Evolutionary conservation across 2,329 filamentous ascomycete species (phyloP).

Genomic region (Pseudogymnoascus sp.): DNA sequence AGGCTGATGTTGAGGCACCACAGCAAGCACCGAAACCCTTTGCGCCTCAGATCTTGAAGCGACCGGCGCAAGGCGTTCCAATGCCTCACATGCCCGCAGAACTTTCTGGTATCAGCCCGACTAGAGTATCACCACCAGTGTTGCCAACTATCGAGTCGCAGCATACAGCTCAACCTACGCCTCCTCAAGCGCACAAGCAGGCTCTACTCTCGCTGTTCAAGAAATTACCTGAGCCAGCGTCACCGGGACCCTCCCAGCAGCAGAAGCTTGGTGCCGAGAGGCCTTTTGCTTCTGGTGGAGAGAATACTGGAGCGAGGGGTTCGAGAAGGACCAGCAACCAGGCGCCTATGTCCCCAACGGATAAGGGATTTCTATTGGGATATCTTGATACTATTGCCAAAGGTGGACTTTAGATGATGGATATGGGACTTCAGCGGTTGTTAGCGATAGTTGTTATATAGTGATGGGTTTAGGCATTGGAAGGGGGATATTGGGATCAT

Average conservation of each 20-base stretch:
- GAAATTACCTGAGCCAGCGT: conserved; percentile 16
- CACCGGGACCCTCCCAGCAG: not conserved
- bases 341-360: conserved; percentile 57
- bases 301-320: not conserved
- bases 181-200: conserved; percentile 40
- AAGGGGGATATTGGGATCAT: not conserved
- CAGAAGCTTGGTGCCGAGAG: not conserved
- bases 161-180: conserved; percentile 24
- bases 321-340: conserved; percentile 40
- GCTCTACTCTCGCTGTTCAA: conserved; percentile 31
- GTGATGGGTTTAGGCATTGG: not conserved
- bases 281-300: not conserved
- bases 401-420: not conserved
- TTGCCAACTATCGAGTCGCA: not conserved
- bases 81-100: conserved; percentile 18
- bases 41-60: conserved; percentile 47
- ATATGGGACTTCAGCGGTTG: not conserved
- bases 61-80: conserved; percentile 35
- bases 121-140: conserved; percentile 23
- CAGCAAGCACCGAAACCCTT: conserved; percentile 39
- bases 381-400: conserved; percentile 53
- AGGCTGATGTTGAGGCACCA: conserved; percentile 17
- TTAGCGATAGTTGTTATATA: conserved; percentile 4
- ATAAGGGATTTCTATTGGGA: conserved; percentile 68
- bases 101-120: conserved; percentile 21